Percentiles rank a stretch among this genome's conserved stretches.
phyloP scores from a whole-genome alignment of 140 eudicot genomes.

The Cichorium intybus region DNA sequence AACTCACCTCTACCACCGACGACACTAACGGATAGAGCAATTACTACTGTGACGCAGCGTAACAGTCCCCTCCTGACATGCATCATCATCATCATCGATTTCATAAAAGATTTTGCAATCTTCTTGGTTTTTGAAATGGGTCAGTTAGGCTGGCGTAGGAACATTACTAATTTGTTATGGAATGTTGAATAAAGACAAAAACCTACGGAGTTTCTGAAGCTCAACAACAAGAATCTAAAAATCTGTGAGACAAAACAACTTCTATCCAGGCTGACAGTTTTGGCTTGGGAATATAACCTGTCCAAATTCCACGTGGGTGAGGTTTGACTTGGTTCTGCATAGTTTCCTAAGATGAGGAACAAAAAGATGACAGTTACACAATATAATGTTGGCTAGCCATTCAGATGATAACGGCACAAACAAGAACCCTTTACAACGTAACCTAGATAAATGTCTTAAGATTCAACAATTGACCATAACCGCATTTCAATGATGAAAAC shows the following conservation, averaged over 20 bases:
- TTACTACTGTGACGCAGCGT: slow-evolving; percentile 21
- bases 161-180: slow-evolving; percentile 14
- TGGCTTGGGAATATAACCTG: not conserved
- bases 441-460: slow-evolving; percentile 19
- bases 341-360: slow-evolving; percentile 18
- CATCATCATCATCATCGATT: slow-evolving; percentile 30
- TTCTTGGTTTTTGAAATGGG: slow-evolving; percentile 2
- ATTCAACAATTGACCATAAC: slow-evolving; percentile 3
- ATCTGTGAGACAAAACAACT: slow-evolving; percentile 7
- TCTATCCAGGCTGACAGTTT: not conserved
- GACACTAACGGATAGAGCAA: slow-evolving; percentile 17
- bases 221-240: slow-evolving; percentile 25
- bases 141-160: not conserved
- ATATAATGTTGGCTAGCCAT: not conserved
- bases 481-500: slow-evolving; percentile 17
- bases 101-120: not conserved
- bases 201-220: slow-evolving; percentile 26
- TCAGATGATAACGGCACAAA: slow-evolving; percentile 16
- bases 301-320: not conserved
- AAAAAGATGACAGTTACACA: not conserved
- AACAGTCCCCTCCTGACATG: slow-evolving; percentile 10
- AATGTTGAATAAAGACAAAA: slow-evolving; percentile 27
- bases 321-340: slow-evolving; percentile 13
- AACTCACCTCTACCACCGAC: slow-evolving; percentile 31
- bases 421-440: slow-evolving; percentile 14